Base-by-base conservation (phyloP, 2,329 filamentous ascomycete genomes). In the Fusarium xyrophilum region DNA sequence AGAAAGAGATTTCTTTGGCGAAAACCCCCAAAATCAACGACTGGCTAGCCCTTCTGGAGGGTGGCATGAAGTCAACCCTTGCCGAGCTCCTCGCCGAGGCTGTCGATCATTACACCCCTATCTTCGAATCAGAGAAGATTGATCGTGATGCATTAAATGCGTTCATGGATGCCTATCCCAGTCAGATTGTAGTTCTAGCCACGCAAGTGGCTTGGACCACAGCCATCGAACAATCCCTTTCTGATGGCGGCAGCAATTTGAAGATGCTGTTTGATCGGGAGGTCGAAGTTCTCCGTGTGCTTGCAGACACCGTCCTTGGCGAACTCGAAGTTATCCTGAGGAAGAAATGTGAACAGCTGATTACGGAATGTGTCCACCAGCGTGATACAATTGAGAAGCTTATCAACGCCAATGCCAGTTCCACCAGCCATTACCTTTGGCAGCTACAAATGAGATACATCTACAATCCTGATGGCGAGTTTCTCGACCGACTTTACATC, bases 331-430 rank as follows among this genome's bases (percentile, higher is more conserved):
- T 93, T 10, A 91, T 97, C 51, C 88, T 92, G 76, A 88, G 96
- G 67, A 97, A 97, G 85, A 97, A 97, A 83, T 99, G 95, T 79
- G 96, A 99, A 79, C 95, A 97, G 79, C 87, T 99, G 70, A 99
- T 99, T 76, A 99, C 96, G 0, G 96, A 99, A 78, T 98, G 96
- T 76, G 96, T 99, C 17, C 96, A 99, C 77, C 96, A 99, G 79
- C 91, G 96, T 65, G 96, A 99, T 78, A 88, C 91, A 21, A 96
- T 98, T 68, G 91, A 95, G 75, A 96, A 93, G 79, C 88, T 99
- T 28, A 86, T 94, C 48, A 86, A 90, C 46, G 84, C 88, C 46
- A 90, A 91, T 60, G 96, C 96, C 28, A 88, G 85, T 53, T 89
- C 90, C 12, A 85, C 93, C 19, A 91, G 87, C 21, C 92, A 99